Base-by-base conservation (phyloP, 2,329 filamentous ascomycete species). In the Pseudogymnoascus sp. region DNA sequence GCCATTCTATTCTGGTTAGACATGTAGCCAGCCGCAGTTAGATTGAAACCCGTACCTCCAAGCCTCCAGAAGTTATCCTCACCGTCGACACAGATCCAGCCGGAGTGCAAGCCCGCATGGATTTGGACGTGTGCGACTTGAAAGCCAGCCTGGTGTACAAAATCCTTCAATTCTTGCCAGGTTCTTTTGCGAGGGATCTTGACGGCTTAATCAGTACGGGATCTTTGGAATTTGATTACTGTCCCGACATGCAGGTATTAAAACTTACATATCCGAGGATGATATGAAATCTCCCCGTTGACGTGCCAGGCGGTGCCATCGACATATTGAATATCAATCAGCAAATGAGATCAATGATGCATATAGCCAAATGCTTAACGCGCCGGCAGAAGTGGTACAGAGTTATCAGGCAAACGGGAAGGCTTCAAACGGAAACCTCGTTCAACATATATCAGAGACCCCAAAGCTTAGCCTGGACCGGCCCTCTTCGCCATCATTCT, bases 231-330 rank as follows among this genome's bases (percentile, higher is more conserved):
- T 13, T 19, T 26, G 45, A 19, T 52, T 52, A 26, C 45, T 30
- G 33, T 30, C 26, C 15, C 26, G 15, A 15, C 45, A 52, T 30
- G 45, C 45, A 52, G 45, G 26, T 7, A 52, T 19, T 19, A n/a
- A 52, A 30, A 33, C 45, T 52, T 23, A 52, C 45, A 52, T 52
- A 52, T 52, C 45, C 45, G 45, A 52, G 45, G 45, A 52, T 52
- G 45, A 52, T 52, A 52, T 52, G 45, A 52, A 52, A 52, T 52
- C 45, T 52, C 45, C 45, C 45, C 45, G 45, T 52, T 33, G 45
- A 52, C 45, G 45, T 52, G 45, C 45, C 45, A 52, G 45, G 45
- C 45, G 45, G 45, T 52, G 45, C 45, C 45, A 52, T 52, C 45
- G 45, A 52, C 45, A 52, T 52, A 33, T 52, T 52, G 45, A 52